These are phyloP conservation scores for Kurtzmaniella quercitrusa DNA, from an alignment of 1,139 yeast genomes.

Conservation along the genomic window DNA sequence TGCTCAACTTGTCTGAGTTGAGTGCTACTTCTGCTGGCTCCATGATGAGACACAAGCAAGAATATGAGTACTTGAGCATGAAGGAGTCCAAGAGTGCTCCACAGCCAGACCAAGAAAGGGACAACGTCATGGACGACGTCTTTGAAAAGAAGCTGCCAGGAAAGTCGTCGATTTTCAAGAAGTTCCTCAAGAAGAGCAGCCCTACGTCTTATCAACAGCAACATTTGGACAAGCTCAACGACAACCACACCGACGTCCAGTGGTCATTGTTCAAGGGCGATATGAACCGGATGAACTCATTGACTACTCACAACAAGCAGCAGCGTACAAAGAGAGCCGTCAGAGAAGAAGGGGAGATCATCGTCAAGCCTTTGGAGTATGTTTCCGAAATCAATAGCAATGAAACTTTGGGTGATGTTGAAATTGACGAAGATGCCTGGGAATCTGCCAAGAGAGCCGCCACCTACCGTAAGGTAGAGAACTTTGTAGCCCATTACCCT, in stretches of 20 bases:
- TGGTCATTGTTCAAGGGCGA: slow-evolving; percentile 47
- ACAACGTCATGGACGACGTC: slow-evolving; percentile 14
- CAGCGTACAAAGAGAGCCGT: slow-evolving; percentile 64
- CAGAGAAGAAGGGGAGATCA: slow-evolving; percentile 60
- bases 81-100: slow-evolving; percentile 7
- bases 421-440: slow-evolving; percentile 12
- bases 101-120: slow-evolving; percentile 15
- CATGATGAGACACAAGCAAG: slow-evolving; percentile 64
- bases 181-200: slow-evolving; percentile 38
- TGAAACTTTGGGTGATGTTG: slow-evolving; percentile 29
- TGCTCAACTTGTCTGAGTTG: slow-evolving; percentile 54
- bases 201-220: slow-evolving; percentile 15
- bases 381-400: slow-evolving; percentile 48
- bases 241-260: slow-evolving; percentile 26
- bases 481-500: slow-evolving; percentile 29
- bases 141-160: slow-evolving; percentile 15
- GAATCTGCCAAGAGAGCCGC: slow-evolving; percentile 9
- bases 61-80: slow-evolving; percentile 30
- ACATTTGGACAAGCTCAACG: slow-evolving; percentile 2
- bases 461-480: slow-evolving; percentile 25
- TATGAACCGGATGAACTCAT: slow-evolving; percentile 70
- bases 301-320: slow-evolving; percentile 66
- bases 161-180: slow-evolving; percentile 47
- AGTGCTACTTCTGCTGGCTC: slow-evolving; percentile 93
- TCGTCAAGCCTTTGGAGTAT: slow-evolving; percentile 67